Base-by-base conservation (phyloP, 2,329 filamentous ascomycete genomes). In the Dactylellina cionopaga region DNA sequence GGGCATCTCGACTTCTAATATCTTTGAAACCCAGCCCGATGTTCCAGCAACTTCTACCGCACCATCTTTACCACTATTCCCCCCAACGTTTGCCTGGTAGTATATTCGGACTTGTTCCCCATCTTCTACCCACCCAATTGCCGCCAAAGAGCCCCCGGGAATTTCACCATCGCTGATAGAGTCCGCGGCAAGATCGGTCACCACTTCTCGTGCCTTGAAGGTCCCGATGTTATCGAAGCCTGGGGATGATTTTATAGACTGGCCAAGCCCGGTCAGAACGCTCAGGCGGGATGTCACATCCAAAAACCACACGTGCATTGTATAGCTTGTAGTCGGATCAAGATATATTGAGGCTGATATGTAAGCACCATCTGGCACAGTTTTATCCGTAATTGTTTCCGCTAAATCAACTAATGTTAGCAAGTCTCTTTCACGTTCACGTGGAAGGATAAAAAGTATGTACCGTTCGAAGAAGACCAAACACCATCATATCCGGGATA, bases 401-500 rank as follows among this genome's bases (percentile, higher is more conserved):
- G 68, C 68, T 72, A 22, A n/a, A n/a, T n/a, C n/a, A n/a, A n/a
- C n/a, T 13, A 55, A 9, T 29, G 11, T 24, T 7, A 27, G 60
- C 35, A 60, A 44, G 19, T 60, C 15, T 17, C 10, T 41, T n/a
- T n/a, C n/a, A n/a, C n/a, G n/a, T 19, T 3, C n/a, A 43, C 1
- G 22, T 10, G 11, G 41, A 47, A 6, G 11, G 24, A 19, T 19
- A 3, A 6, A 11, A 9, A 17, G 13, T 17, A 5, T 58, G 37
- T 47, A 72, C 68, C 68, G 54, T 72, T 54, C 17, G 13, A 13
- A 6, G 44, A 13, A 37, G 52, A 35, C 68, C 68, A 72, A 7
- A 2, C n/a, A 1, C 68, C 68, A 27, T 72, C 52, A 37, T 72
- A 72, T 11, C 68, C 68, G 5, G 68, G 59, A n/a, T 59, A 72